Conservation (phyloP, 1,284 basidiomycete genomes). For the Rhodotorula glutinis region DNA sequence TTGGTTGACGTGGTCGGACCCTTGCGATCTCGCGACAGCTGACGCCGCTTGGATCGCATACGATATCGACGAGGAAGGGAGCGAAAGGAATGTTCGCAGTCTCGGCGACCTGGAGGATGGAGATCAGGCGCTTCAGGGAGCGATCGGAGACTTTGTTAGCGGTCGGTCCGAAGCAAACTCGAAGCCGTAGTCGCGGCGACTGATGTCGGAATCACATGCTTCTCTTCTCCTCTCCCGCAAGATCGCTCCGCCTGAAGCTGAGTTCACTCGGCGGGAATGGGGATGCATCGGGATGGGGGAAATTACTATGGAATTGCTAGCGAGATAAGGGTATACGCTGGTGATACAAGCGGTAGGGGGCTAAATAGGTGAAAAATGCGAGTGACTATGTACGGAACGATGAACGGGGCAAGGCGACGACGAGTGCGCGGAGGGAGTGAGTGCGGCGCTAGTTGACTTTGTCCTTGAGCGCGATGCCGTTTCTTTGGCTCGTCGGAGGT, state of each 20-base stretch:
- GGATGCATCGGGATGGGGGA: too few species aligned
- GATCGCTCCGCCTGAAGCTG: too few species aligned
- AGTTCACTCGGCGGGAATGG: too few species aligned
- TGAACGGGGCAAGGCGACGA: background rate
- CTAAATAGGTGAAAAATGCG: background rate
- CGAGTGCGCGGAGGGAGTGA: too few species aligned
- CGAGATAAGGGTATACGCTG: background rate
- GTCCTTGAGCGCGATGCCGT: conserved; percentile 26
- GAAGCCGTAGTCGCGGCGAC: too few species aligned
- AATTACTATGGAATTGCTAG: background rate
- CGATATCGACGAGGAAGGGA: background rate
- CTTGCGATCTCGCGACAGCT: background rate
- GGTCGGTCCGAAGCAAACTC: too few species aligned
- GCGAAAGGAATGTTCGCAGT: too few species aligned
- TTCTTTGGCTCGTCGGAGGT: conserved; percentile 20
- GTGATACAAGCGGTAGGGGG: background rate
- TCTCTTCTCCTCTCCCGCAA: too few species aligned
- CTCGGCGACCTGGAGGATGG: background rate
- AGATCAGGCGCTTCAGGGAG: background rate
- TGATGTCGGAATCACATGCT: too few species aligned
- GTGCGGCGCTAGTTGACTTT: conserved; percentile 23
- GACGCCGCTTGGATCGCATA: background rate
- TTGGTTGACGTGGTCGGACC: background rate
- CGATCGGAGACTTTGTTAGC: too few species aligned
- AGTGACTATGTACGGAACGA: background rate